Evolutionary conservation across 2,329 filamentous ascomycete species (phyloP), one percentile per base, ranked within the genome.

Genomic region (Pseudocercospora pini-densiflorae): DNA sequence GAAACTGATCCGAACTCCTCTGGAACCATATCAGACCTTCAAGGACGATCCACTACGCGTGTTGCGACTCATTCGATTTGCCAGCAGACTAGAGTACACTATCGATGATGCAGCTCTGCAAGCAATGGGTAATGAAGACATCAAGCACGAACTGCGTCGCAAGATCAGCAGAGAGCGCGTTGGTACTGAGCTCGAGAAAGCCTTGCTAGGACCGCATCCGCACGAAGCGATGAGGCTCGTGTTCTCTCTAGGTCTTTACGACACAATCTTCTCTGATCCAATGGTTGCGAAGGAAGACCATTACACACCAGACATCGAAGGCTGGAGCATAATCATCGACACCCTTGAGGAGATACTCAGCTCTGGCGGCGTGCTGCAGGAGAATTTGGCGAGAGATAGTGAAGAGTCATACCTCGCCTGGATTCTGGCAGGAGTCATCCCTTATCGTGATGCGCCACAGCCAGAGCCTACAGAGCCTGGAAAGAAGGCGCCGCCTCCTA

Each of bases 131-230:
- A 86, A 97, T 70, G 76, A 81, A n/a, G 85, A 86, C n/a, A 95
- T 99, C 58, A 86, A 94, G 65, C 83, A 89, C 10, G 91, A 92
- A 3, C 82, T 99, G n/a, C 88, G 86, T 59, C 79, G 90, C 31
- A 99, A 99, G 78, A 98, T 99, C 71, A 97, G 92, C 74, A 88
- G 93, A 62, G 95, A 99, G 79, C 86, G 95, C 64, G 89, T 99
- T 1, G 92, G 93, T 0, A 86, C 90, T 3, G 95, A 99, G 77
- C 74, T 97, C 3, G 92, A 94, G 75, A 98, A 98, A 83, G 97
- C 97, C 89, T 82, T 98, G 19, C 90, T 88, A 79, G 91, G 92
- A 86, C 85, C 86, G 10, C 82, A 89, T 72, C 90, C 91, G 7
- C 80, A 81, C 59, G 82, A 83, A 70, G 85, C 91, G 7, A 80